These are phyloP conservation scores for Termitomyces heimii DNA, from an alignment of 768 basidiomycete species.

Conservation along the genomic window DNA sequence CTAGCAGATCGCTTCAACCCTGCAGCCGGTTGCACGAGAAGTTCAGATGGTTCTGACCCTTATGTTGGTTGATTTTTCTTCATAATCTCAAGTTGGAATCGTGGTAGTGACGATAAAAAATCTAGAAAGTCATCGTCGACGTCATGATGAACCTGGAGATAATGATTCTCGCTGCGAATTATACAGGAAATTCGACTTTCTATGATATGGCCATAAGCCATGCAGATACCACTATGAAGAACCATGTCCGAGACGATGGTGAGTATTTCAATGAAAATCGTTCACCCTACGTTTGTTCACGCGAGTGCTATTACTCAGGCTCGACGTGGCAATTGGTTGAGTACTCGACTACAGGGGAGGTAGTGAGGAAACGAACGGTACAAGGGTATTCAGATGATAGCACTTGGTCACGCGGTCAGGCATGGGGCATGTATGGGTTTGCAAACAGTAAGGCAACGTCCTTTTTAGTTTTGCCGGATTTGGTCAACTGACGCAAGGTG, in stretches of 20 bases:
- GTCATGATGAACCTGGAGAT: slow-evolving; percentile 79
- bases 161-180: slow-evolving; percentile 48
- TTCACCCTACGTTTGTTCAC: not conserved
- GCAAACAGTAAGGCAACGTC: slow-evolving; percentile 49
- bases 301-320: slow-evolving; percentile 20
- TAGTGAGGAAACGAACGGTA: slow-evolving; percentile 48
- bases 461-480: not conserved
- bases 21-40: slow-evolving; percentile 62
- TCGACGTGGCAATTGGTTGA: slow-evolving; percentile 59
- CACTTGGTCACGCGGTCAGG: slow-evolving; percentile 72
- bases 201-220: slow-evolving; percentile 57
- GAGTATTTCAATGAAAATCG: not conserved
- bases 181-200: slow-evolving; percentile 56
- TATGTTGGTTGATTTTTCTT: slow-evolving; percentile 27
- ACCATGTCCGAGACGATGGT: slow-evolving; percentile 65
- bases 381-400: slow-evolving; percentile 62
- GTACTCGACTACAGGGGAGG: slow-evolving; percentile 56
- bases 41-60: slow-evolving; percentile 57
- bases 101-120: not conserved
- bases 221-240: slow-evolving; percentile 59
- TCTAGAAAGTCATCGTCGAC: slow-evolving; percentile 62
- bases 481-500: not conserved
- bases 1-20: slow-evolving; percentile 55
- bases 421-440: slow-evolving; percentile 68
- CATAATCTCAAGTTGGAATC: not conserved